These are phyloP conservation scores for Evernia prunastri DNA, from an alignment of 495 filamentous ascomycete genomes.

Conservation along the genomic window DNA sequence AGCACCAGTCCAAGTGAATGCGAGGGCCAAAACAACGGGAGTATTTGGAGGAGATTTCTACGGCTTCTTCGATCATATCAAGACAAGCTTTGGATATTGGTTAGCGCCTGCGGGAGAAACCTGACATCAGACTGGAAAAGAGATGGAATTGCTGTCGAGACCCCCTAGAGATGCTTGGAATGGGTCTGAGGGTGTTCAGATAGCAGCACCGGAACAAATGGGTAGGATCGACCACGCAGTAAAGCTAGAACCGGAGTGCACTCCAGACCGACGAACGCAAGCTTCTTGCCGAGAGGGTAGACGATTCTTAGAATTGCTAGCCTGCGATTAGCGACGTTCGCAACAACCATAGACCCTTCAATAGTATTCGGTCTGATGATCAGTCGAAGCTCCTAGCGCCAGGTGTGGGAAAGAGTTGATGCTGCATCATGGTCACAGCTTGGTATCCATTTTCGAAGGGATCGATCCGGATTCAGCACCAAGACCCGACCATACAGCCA, in stretches of 20 bases:
- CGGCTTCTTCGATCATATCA: slow-evolving; percentile 30
- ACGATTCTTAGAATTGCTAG: slow-evolving; percentile 3
- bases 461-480: slow-evolving; percentile 28
- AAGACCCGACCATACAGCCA: slow-evolving; percentile 23
- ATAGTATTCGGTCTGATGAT: slow-evolving; percentile 9
- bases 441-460: slow-evolving; percentile 33
- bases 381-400: not conserved
- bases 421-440: slow-evolving; percentile 18
- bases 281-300: slow-evolving; percentile 6
- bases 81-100: slow-evolving; percentile 32
- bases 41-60: slow-evolving; percentile 26
- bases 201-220: slow-evolving; percentile 6
- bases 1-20: not conserved
- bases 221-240: slow-evolving; percentile 1
- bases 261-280: slow-evolving; percentile 3
- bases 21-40: not conserved
- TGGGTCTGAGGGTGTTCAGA: slow-evolving; percentile 32
- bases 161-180: slow-evolving; percentile 29
- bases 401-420: slow-evolving; percentile 12
- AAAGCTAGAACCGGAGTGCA: not conserved
- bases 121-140: slow-evolving; percentile 29
- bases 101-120: slow-evolving; percentile 28
- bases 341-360: slow-evolving; percentile 9
- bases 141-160: slow-evolving; percentile 18
- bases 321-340: slow-evolving; percentile 4